Conservation (phyloP, 495 filamentous ascomycete species). For the Penicillium ochrochloron region DNA sequence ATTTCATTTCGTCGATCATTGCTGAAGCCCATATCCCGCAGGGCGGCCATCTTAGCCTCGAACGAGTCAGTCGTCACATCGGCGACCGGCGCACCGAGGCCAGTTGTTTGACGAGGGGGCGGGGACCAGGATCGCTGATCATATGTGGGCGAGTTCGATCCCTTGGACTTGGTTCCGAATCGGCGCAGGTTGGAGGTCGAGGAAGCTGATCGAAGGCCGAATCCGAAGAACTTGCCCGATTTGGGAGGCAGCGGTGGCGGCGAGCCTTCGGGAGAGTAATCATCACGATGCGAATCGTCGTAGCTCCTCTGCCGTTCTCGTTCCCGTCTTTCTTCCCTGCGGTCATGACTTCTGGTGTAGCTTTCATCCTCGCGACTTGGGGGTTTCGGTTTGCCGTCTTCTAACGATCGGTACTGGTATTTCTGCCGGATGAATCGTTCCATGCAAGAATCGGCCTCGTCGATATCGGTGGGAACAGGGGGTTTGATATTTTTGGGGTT, state of each 20-base stretch:
- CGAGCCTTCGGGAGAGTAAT: conserved; percentile 46
- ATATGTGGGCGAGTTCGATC: conserved; percentile 36
- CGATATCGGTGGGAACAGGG: conserved; percentile 81
- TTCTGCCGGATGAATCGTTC: conserved; percentile 94
- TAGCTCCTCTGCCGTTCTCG: conserved; percentile 5
- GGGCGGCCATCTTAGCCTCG: conserved; percentile 71
- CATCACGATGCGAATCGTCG: conserved; percentile 3
- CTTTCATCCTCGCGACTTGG: conserved; percentile 48
- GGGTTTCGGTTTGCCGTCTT: conserved; percentile 55
- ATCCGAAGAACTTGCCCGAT: conserved; percentile 74
- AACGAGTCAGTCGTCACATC: conserved; percentile 61
- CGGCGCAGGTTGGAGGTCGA: conserved; percentile 64
- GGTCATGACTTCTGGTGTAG: conserved; percentile 29
- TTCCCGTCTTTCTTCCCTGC: conserved; percentile 11
- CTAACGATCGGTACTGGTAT: conserved; percentile 72
- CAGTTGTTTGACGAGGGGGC: conserved; percentile 55
- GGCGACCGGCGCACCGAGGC: conserved; percentile 69
- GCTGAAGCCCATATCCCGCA: conserved; percentile 90
- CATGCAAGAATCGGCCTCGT: conserved; percentile 90
- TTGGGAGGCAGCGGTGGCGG: conserved; percentile 88
- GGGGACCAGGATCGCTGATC: conserved; percentile 38
- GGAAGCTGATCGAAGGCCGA: conserved; percentile 70
- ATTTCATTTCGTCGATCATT: conserved; percentile 81
- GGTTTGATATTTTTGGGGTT: conserved; percentile 84
- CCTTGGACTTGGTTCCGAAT: conserved; percentile 35